phyloP scores from a whole-genome alignment of 306 rosid species.

The Vigna nakashimae region DNA sequence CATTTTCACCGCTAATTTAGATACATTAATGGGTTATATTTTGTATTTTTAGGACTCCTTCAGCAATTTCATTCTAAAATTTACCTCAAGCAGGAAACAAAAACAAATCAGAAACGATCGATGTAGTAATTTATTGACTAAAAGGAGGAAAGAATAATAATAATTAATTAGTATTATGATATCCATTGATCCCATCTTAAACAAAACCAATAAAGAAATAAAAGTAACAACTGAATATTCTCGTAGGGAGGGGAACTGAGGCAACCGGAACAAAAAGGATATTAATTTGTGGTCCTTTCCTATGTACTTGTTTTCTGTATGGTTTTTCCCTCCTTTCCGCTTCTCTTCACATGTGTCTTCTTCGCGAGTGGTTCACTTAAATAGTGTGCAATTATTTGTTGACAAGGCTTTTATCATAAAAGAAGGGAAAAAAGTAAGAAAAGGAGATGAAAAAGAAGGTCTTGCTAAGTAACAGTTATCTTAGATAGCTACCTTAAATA shows the following conservation, averaged over 20 bases:
- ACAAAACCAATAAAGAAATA: not conserved
- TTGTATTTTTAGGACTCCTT: too few relatives aligned
- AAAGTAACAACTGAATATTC: not conserved
- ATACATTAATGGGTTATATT: too few relatives aligned
- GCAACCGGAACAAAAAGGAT: conserved; percentile 1
- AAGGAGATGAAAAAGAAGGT: conserved; percentile 18
- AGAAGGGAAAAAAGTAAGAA: conserved; percentile 6
- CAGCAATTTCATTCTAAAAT: too few relatives aligned
- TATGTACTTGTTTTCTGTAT: not conserved
- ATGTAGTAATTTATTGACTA: too few relatives aligned
- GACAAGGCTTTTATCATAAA: conserved; percentile 32
- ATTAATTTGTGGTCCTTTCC: conserved; percentile 34
- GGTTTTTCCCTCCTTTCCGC: not conserved
- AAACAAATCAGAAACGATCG: too few relatives aligned
- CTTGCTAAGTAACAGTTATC: conserved; percentile 2
- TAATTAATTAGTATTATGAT: too few relatives aligned
- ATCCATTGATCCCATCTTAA: not conserved
- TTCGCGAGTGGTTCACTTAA: conserved; percentile 23
- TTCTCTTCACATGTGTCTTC: conserved; percentile 22
- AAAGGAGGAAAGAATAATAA: too few relatives aligned
- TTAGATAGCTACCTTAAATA: conserved; percentile 14
- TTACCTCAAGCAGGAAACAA: too few relatives aligned
- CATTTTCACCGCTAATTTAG: too few relatives aligned
- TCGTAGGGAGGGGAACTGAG: not conserved
- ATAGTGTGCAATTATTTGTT: conserved; percentile 25